Evolutionary conservation across 208 protist species (phyloP), one percentile per base, ranked within the genome.

Genomic region (Acanthamoeba pearcei): DNA sequence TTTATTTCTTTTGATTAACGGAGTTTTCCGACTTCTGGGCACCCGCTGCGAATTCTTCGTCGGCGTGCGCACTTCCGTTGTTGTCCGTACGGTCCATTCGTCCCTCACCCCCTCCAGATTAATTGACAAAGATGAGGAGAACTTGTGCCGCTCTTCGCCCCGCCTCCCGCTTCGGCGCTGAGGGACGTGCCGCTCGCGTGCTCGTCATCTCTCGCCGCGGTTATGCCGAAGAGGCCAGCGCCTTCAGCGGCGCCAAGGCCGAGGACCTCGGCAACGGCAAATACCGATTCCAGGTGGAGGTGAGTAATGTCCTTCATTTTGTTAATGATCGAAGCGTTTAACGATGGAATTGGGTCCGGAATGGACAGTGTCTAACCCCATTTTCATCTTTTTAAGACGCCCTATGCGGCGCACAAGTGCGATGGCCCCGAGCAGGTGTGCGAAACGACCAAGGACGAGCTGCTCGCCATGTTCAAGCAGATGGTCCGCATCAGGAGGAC

Each of bases 401-500:
- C 64, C 32, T 94, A 94, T 27, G 19, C 5, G 64, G 38, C 91
- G 68, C 91, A 94, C 91, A 57, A 70, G 64, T 94, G 49, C 55
- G 91, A 94, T 64, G 91, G 55, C 15, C 76, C 92, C 46, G 80
- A 94, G 86, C 46, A 55, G 35, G 35, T 53, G n/a, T 78, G 49
- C 35, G 83, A 93, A 19, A 94, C 72, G 5, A 97, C 80, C 53
- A 95, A 96, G 38, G 93, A 97, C 15, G 97, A 98, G 89, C 76
- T 98, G 13, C 55, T 98, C 1, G 32, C 62, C 57, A 96, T 96
- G 53, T 98, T 98, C 83, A 96, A 96, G 57, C 95, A 98, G 88
- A 99, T 99, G 98, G 97, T 98, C 82, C 95, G 97, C 57, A 99
- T 99, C 93, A 98, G 99, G 90, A 98, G 98, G 88, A 99, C 99